phyloP scores from a whole-genome alignment of 116 monocot species.

The Papilionanthe hybrid region DNA sequence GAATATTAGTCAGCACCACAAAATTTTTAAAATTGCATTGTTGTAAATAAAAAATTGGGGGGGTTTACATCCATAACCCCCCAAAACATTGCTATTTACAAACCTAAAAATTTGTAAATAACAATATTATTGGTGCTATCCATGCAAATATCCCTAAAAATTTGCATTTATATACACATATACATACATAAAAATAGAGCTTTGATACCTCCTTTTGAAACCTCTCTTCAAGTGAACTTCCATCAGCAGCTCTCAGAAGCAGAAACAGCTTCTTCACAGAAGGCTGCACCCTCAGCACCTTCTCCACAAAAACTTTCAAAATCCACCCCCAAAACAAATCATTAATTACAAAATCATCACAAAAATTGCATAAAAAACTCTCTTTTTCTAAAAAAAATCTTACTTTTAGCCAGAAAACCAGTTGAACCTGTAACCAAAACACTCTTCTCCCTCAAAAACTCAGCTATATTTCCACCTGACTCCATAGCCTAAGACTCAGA shows the following conservation, averaged over 20 bases:
- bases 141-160: no score
- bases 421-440: constrained; percentile 55
- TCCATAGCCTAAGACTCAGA: constrained; percentile 36
- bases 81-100: no score
- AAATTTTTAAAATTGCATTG: no score
- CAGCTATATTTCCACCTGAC: no score
- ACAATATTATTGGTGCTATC: no score
- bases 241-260: not conserved
- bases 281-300: constrained; percentile 65
- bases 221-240: not conserved
- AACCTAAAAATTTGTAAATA: no score
- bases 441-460: no score
- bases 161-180: no score
- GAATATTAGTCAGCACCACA: no score
- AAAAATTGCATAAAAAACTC: not conserved
- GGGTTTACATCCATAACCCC: no score
- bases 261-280: constrained; percentile 3
- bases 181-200: no score
- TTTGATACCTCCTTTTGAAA: not conserved
- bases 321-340: not conserved
- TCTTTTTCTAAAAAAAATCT: not conserved
- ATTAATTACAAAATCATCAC: not conserved
- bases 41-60: no score
- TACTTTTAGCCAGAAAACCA: constrained; percentile 75
- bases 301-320: constrained; percentile 63